Percentiles rank a stretch among this genome's conserved stretches.
These are phyloP conservation scores for Penicillium sp. DNA, from an alignment of 2,329 filamentous ascomycete genomes.

Conservation along the genomic window DNA sequence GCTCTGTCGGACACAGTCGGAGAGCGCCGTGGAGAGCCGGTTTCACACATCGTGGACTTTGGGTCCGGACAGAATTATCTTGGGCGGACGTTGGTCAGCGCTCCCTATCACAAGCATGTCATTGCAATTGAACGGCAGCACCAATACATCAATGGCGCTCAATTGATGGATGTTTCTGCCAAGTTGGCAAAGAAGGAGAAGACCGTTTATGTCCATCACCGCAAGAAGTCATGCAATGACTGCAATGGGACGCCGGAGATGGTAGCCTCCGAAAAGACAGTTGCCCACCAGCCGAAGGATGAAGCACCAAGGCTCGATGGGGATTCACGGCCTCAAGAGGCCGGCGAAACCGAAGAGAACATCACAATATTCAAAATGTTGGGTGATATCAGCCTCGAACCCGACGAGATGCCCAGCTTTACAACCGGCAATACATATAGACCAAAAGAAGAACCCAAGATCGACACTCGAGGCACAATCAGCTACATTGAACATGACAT, in stretches of 20 bases:
- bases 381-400: conserved; percentile 34
- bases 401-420: conserved; percentile 26
- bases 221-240: conserved; percentile 55
- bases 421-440: conserved; percentile 10
- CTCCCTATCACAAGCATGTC: conserved; percentile 81
- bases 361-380: conserved; percentile 33
- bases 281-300: conserved; percentile 3
- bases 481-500: conserved; percentile 45
- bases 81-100: conserved; percentile 77
- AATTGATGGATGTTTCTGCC: conserved; percentile 77
- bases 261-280: conserved; percentile 7
- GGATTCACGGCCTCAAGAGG: conserved; percentile 7
- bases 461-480: conserved; percentile 31
- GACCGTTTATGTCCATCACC: conserved; percentile 73
- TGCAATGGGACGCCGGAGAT: conserved; percentile 18
- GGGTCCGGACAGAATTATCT: conserved; percentile 97
- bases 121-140: conserved; percentile 87
- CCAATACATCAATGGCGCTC: conserved; percentile 82
- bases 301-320: conserved; percentile 2
- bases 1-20: conserved; percentile 59
- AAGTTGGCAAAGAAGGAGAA: conserved; percentile 70
- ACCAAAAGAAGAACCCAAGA: conserved; percentile 16
- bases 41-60: conserved; percentile 92
- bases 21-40: conserved; percentile 45
- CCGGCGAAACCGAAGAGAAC: conserved; percentile 24